Conservation (phyloP, 2,329 filamentous ascomycete genomes). For the Thelonectria blattea region DNA sequence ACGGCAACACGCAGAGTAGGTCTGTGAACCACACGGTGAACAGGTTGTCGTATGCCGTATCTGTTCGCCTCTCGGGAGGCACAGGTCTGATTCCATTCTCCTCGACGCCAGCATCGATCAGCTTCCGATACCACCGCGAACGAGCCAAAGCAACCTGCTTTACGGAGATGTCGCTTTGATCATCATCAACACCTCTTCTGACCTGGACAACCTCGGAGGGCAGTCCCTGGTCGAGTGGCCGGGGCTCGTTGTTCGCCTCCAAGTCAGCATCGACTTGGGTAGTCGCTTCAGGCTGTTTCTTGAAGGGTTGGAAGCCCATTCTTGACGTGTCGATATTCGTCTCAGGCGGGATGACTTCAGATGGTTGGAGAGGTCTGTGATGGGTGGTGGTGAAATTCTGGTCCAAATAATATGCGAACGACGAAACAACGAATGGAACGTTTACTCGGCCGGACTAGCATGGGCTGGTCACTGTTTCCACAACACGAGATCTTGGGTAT, state of each 20-base stretch:
- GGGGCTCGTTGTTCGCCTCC: constrained; percentile 17
- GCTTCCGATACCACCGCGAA: constrained; percentile 50
- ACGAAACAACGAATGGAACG: neutral
- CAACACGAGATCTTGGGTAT: neutral
- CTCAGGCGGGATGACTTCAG: neutral
- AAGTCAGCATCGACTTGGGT: constrained; percentile 15
- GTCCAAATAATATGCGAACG: neutral
- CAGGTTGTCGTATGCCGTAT: constrained; percentile 59
- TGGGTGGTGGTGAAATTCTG: constrained; percentile 4
- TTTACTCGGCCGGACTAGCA: neutral
- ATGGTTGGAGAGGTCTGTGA: neutral
- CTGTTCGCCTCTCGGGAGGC: constrained; percentile 58
- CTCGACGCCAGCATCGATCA: constrained; percentile 55
- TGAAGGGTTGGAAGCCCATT: neutral
- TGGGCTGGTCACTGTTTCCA: constrained; percentile 1
- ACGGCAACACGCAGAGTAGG: constrained; percentile 64
- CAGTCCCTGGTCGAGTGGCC: neutral
- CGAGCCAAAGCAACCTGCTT: constrained; percentile 37
- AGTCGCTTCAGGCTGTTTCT: neutral
- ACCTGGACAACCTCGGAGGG: neutral
- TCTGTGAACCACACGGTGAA: constrained; percentile 68
- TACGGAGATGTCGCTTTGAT: constrained; percentile 42
- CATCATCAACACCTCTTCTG: neutral
- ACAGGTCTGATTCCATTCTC: constrained; percentile 64
- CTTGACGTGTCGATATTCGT: neutral